Percentiles rank a stretch among this genome's conserved stretches.
These are phyloP conservation scores for Pyrus betulifolia DNA, from an alignment of 306 rosid genomes.

Conservation along the genomic window DNA sequence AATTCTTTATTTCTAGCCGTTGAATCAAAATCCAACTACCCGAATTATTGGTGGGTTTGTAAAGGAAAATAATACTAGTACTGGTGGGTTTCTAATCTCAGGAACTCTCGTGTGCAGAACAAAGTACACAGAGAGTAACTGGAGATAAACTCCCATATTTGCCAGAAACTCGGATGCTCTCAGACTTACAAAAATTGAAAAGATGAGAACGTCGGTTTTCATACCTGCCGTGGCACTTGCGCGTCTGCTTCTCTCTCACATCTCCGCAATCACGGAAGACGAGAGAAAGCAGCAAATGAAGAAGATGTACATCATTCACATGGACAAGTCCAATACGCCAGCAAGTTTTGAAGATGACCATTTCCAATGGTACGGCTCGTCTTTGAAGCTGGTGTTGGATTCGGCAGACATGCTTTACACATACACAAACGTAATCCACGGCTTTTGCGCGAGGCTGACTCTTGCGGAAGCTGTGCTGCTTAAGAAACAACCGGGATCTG, in stretches of 20 bases:
- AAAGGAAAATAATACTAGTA: too few species aligned
- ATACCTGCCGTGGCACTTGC: background rate
- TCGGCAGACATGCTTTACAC: conserved; percentile 54
- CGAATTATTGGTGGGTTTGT: too few species aligned
- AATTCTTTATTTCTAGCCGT: too few species aligned
- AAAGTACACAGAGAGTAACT: background rate
- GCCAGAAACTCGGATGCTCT: background rate
- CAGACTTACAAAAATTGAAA: background rate
- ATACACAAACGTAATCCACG: conserved; percentile 46
- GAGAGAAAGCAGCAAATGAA: conserved; percentile 26
- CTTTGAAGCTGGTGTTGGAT: conserved; percentile 46
- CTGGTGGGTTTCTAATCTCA: too few species aligned
- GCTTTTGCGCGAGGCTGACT: conserved; percentile 66
- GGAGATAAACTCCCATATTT: background rate
- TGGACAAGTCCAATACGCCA: conserved; percentile 60
- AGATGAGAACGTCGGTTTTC: background rate
- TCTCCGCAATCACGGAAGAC: conserved; percentile 25
- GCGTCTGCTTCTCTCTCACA: background rate
- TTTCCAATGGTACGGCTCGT: conserved; percentile 49
- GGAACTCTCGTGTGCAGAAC: background rate
- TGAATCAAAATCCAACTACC: too few species aligned
- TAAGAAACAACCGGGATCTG: conserved; percentile 38
- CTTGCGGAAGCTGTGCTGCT: conserved; percentile 52
- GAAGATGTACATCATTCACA: conserved; percentile 54
- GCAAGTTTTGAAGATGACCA: conserved; percentile 35